phyloP scores from a whole-genome alignment of 2,329 filamentous ascomycete species.

The Albophoma yamanashiensis region DNA sequence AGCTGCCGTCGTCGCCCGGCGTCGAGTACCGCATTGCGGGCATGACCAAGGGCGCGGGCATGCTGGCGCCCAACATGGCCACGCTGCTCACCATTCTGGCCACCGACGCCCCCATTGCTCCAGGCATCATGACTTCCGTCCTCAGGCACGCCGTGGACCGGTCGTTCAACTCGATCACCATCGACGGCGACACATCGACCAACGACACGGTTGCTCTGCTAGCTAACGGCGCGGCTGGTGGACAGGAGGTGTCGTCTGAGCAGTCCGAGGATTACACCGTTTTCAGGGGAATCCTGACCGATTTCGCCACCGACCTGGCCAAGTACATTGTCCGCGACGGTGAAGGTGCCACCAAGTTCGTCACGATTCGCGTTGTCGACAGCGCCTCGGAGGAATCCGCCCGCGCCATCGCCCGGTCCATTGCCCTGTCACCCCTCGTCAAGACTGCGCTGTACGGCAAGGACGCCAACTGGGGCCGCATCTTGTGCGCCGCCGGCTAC shows the following conservation, averaged over 20 bases:
- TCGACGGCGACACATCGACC: constrained; percentile 94
- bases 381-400: constrained; percentile 60
- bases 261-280: constrained; percentile 53
- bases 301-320: constrained; percentile 73
- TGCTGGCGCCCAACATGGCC: constrained; percentile 99
- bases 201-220: constrained; percentile 93
- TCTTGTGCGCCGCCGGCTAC: constrained; percentile 90
- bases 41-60: constrained; percentile 96
- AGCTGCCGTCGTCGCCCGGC: constrained; percentile 66
- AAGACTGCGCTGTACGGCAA: constrained; percentile 96
- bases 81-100: constrained; percentile 86
- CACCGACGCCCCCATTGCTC: constrained; percentile 75
- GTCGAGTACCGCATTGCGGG: constrained; percentile 78
- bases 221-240: constrained; percentile 89
- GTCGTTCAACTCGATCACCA: constrained; percentile 93
- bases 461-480: constrained; percentile 97
- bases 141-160: constrained; percentile 66
- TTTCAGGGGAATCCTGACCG: constrained; percentile 60
- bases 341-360: constrained; percentile 96
- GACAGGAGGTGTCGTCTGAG: constrained; percentile 46
- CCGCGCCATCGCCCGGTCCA: constrained; percentile 71
- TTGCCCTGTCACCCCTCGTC: constrained; percentile 84
- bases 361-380: constrained; percentile 77
- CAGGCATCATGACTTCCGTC: constrained; percentile 54
- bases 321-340: constrained; percentile 93